These are phyloP conservation scores for Celoporthe dispersa DNA, from an alignment of 2,329 filamentous ascomycete species.

Conservation along the genomic window DNA sequence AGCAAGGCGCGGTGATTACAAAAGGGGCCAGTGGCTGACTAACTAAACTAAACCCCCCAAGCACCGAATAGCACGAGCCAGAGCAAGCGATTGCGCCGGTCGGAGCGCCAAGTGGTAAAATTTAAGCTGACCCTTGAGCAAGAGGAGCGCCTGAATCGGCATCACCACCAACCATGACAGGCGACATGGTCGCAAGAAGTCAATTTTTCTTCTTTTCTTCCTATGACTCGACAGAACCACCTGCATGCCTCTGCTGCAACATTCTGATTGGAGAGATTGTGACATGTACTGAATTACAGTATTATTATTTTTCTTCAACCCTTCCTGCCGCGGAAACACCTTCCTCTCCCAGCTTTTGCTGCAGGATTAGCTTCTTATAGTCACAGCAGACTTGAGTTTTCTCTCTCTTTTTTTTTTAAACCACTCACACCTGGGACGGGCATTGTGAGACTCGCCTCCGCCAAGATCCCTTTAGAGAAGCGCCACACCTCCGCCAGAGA, in stretches of 20 bases:
- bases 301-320: not conserved
- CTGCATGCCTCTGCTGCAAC: not conserved
- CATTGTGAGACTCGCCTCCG: not conserved
- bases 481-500: not conserved
- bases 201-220: not conserved
- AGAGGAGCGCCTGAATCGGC: not conserved
- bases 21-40: constrained; percentile 13
- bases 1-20: constrained; percentile 4
- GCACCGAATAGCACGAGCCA: constrained; percentile 8
- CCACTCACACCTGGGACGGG: not conserved
- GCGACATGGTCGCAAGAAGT: not conserved
- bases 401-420: not conserved
- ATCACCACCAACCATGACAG: not conserved
- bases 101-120: constrained; percentile 12
- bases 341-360: not conserved
- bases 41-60: not conserved
- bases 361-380: not conserved
- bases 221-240: not conserved
- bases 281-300: not conserved
- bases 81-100: not conserved
- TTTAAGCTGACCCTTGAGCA: not conserved
- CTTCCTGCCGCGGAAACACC: not conserved
- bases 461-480: not conserved
- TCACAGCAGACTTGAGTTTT: not conserved
- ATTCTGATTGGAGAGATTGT: not conserved